Conservation (phyloP, 306 rosid genomes). For the Quercus agrifolia region DNA sequence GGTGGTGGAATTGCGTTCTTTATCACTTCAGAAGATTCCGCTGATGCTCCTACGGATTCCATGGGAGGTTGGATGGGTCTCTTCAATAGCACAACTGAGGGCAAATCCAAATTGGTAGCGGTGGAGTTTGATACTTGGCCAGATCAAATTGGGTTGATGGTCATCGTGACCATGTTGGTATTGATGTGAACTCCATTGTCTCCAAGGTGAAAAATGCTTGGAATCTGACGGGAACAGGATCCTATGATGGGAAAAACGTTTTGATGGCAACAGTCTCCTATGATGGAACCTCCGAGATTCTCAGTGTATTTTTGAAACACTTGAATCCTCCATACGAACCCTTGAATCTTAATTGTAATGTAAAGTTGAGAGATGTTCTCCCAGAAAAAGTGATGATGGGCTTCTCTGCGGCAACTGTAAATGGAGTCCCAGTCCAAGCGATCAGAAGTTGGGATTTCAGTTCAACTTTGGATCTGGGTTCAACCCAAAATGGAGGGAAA, state of each 20-base stretch:
- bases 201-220: constrained; percentile 17
- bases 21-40: no score
- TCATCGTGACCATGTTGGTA: constrained; percentile 35
- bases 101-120: constrained; percentile 13
- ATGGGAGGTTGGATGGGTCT: neutral
- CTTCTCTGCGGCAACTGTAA: constrained; percentile 36
- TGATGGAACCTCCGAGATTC: neutral
- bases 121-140: constrained; percentile 44
- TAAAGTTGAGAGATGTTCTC: constrained; percentile 29
- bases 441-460: constrained; percentile 26
- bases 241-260: neutral
- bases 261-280: neutral
- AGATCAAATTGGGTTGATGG: constrained; percentile 1
- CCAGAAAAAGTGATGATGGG: constrained; percentile 35
- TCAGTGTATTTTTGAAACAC: neutral
- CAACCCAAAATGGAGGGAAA: no score
- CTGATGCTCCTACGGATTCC: no score
- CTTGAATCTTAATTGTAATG: neutral
- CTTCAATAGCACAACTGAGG: neutral
- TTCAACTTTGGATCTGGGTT: neutral
- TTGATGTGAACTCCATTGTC: constrained; percentile 36
- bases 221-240: neutral
- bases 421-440: constrained; percentile 19
- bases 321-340: neutral
- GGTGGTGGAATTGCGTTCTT: no score